These are phyloP conservation scores for Calonectria pseudoreteaudii DNA, from an alignment of 2,329 filamentous ascomycete genomes.

Conservation along the genomic window DNA sequence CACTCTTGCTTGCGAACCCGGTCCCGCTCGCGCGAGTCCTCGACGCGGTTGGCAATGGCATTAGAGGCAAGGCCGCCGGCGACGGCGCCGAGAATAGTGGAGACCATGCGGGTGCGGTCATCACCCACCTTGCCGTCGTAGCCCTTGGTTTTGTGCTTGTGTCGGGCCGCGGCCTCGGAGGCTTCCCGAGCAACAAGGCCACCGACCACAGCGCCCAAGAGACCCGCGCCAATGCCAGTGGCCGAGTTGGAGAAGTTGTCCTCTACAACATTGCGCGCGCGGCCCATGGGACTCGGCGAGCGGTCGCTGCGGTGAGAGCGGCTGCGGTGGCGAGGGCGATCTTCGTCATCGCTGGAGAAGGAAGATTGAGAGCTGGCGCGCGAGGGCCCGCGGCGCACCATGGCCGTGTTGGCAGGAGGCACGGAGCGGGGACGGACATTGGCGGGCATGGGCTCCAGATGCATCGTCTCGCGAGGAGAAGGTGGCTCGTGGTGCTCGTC, in stretches of 20 bases:
- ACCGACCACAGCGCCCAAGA: constrained; percentile 66
- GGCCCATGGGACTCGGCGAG: constrained; percentile 50
- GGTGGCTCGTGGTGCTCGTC: constrained; percentile 39
- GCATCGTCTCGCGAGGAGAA: constrained; percentile 44
- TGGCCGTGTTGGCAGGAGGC: constrained; percentile 43
- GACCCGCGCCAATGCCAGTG: constrained; percentile 62
- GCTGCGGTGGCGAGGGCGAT: constrained; percentile 39
- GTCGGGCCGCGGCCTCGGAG: constrained; percentile 53
- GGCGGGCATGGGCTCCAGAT: constrained; percentile 42
- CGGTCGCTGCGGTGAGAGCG: constrained; percentile 39
- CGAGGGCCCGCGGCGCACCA: constrained; percentile 37
- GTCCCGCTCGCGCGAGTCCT: constrained; percentile 50
- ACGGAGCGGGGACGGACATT: constrained; percentile 49
- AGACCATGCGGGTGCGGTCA: constrained; percentile 52
- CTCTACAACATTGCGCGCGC: constrained; percentile 56
- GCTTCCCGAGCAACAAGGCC: constrained; percentile 65
- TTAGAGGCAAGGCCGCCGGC: constrained; percentile 68
- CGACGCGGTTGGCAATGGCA: constrained; percentile 58
- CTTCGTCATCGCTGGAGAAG: constrained; percentile 37
- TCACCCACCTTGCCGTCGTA: constrained; percentile 42
- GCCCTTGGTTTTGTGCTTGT: constrained; percentile 43
- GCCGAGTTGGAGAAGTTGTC: constrained; percentile 61
- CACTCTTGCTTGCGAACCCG: constrained; percentile 48
- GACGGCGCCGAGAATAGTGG: constrained; percentile 65
- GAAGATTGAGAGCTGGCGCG: constrained; percentile 35